Conservation (phyloP, 768 basidiomycete species). For the Bullera alba region DNA sequence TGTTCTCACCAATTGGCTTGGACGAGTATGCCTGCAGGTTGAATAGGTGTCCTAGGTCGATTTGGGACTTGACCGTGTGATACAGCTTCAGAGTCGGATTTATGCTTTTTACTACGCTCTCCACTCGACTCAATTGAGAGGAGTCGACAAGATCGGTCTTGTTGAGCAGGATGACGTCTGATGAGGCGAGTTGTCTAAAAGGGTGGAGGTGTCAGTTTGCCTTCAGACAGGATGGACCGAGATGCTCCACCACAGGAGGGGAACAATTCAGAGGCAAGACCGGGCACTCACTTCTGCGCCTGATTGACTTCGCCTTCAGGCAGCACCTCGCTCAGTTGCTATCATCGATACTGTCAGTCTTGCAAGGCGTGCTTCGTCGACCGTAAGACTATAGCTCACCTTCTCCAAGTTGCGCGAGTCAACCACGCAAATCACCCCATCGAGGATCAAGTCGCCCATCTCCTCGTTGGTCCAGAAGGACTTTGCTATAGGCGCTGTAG, state of each 20-base stretch:
- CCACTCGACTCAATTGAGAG: conserved; percentile 51
- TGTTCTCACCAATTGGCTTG: not conserved
- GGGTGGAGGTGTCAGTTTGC: not conserved
- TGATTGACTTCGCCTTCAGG: conserved; percentile 63
- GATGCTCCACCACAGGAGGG: not conserved
- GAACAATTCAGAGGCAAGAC: not conserved
- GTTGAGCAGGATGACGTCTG: conserved; percentile 87
- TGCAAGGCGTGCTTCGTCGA: not conserved
- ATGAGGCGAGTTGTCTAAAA: conserved; percentile 81
- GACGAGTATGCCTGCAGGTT: conserved; percentile 63
- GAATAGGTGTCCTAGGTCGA: conserved; percentile 71
- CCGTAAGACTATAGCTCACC: not conserved
- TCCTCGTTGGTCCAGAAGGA: conserved; percentile 51
- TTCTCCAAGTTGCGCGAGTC: conserved; percentile 70
- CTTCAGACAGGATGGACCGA: not conserved
- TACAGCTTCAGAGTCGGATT: conserved; percentile 75
- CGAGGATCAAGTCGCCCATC: conserved; percentile 50
- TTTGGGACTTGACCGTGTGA: conserved; percentile 61
- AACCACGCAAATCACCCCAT: conserved; percentile 87
- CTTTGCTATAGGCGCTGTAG: conserved; percentile 36
- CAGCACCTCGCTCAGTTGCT: conserved; percentile 84
- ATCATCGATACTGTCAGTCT: conserved; percentile 1
- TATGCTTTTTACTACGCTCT: conserved; percentile 57
- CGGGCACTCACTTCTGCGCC: conserved; percentile 60
- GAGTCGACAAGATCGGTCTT: conserved; percentile 70